phyloP scores from a whole-genome alignment of 805 yeast genomes.

The Komagataella ulmi region DNA sequence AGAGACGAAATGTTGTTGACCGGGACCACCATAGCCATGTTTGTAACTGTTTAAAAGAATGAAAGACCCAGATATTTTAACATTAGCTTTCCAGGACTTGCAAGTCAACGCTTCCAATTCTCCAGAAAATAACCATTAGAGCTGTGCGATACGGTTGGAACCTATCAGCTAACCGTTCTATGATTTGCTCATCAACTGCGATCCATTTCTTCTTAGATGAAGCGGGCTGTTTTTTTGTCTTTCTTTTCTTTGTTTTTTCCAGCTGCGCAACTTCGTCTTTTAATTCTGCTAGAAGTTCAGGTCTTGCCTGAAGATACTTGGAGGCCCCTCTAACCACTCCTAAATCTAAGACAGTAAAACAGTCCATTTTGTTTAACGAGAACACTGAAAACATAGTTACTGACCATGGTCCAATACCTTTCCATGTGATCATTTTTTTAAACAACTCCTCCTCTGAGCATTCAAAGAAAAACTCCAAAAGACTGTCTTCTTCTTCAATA shows the following conservation, averaged over 20 bases:
- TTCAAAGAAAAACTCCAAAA: conserved; percentile 19
- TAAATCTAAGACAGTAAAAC: conserved; percentile 67
- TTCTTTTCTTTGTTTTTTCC: conserved; percentile 21
- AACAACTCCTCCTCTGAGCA: conserved; percentile 31
- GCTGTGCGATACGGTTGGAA: conserved; percentile 58
- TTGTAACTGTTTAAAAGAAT: conserved; percentile 14
- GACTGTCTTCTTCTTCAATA: conserved; percentile 15
- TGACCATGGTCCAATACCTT: conserved; percentile 79
- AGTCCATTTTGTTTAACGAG: conserved; percentile 50
- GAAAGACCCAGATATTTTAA: conserved; percentile 2
- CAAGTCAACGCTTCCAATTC: conserved; percentile 44
- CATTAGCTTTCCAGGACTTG: conserved; percentile 23
- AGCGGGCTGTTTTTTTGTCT: conserved; percentile 22
- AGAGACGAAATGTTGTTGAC: conserved; percentile 53
- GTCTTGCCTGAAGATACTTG: conserved; percentile 41
- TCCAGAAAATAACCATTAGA: conserved; percentile 66
- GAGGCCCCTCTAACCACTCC: conserved; percentile 80
- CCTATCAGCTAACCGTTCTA: conserved; percentile 37
- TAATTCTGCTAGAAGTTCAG: conserved; percentile 30
- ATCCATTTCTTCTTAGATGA: conserved; percentile 37
- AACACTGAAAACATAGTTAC: conserved; percentile 79
- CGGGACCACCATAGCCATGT: conserved; percentile 62
- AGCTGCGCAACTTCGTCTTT: conserved; percentile 24
- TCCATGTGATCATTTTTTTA: conserved; percentile 33
- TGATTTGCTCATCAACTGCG: conserved; percentile 47